Conservation (phyloP, 208 protist genomes). For the Wallacemonas collosoma region DNA sequence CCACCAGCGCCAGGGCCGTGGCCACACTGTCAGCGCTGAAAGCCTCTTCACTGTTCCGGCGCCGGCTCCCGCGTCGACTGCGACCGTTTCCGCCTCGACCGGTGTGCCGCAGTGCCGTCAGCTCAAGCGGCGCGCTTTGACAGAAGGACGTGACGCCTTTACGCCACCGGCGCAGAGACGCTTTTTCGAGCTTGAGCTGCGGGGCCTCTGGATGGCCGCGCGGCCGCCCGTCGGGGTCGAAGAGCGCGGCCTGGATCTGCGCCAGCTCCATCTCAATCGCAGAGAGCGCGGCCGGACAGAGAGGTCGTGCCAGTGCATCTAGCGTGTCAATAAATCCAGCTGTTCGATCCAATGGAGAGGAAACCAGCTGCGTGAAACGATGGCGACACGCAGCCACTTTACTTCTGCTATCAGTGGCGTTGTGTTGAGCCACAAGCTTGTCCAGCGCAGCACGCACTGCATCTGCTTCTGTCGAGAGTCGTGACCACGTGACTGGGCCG, state of each 20-base stretch:
- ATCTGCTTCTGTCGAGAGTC: not conserved
- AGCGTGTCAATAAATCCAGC: constrained; percentile 13
- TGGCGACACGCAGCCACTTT: not conserved
- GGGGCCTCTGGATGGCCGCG: not conserved
- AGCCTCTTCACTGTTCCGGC: not conserved
- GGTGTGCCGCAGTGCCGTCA: not conserved
- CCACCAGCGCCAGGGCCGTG: constrained; percentile 45
- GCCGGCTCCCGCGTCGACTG: not conserved
- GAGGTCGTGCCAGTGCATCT: constrained; percentile 1
- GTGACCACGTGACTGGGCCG: not conserved
- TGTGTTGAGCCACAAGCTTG: not conserved
- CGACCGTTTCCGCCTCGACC: not conserved
- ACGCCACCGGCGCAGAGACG: not conserved
- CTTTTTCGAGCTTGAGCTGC: constrained; percentile 1
- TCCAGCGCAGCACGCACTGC: not conserved
- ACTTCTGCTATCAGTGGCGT: not conserved
- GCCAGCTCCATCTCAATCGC: not conserved
- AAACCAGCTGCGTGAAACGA: not conserved
- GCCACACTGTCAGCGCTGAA: constrained; percentile 35
- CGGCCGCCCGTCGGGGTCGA: constrained; percentile 9
- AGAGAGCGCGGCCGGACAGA: not conserved
- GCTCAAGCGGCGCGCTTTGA: not conserved
- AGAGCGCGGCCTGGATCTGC: not conserved
- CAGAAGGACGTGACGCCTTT: not conserved
- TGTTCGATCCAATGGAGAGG: constrained; percentile 1